Evolutionary conservation across 192 early-diverging fungal genomes (phyloP).

Genomic region (Piromyces finnis): DNA sequence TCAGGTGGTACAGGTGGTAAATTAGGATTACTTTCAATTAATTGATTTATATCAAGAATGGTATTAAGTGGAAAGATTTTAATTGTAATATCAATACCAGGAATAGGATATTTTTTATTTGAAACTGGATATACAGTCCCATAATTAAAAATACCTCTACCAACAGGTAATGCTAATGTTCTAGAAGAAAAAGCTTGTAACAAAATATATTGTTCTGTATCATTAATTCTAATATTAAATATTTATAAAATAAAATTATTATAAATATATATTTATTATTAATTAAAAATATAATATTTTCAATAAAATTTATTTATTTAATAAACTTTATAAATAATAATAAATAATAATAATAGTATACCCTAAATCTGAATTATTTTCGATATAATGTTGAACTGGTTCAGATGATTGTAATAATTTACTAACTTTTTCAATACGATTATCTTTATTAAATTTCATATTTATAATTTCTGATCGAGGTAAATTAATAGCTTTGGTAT

Average conservation of each 20-base stretch:
- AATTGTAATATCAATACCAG: conserved; percentile 27
- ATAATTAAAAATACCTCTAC: conserved; percentile 50
- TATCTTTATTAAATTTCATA: conserved; percentile 31
- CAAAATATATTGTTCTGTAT: conserved; percentile 21
- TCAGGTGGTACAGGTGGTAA: conserved; percentile 12
- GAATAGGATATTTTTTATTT: conserved; percentile 38
- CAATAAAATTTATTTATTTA: too few relatives aligned
- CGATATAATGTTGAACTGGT: conserved; percentile 1
- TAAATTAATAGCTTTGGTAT: neutral
- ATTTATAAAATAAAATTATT: too few relatives aligned
- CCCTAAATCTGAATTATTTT: conserved; percentile 7
- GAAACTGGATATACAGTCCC: conserved; percentile 25
- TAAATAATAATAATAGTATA: conserved; percentile 1
- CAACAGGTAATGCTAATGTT: conserved; percentile 44
- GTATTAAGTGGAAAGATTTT: conserved; percentile 45
- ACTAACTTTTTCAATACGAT: conserved; percentile 29
- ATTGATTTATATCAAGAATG: conserved; percentile 9
- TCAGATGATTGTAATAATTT: conserved; percentile 9
- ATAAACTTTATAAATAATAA: too few relatives aligned
- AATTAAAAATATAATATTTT: too few relatives aligned
- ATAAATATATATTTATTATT: conserved; percentile 1
- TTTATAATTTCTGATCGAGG: conserved; percentile 12
- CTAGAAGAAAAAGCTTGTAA: conserved; percentile 19
- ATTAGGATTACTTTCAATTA: conserved; percentile 15
- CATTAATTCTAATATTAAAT: neutral